Evolutionary conservation across 768 basidiomycete species (phyloP).

Genomic region (Mrakia gelida): DNA sequence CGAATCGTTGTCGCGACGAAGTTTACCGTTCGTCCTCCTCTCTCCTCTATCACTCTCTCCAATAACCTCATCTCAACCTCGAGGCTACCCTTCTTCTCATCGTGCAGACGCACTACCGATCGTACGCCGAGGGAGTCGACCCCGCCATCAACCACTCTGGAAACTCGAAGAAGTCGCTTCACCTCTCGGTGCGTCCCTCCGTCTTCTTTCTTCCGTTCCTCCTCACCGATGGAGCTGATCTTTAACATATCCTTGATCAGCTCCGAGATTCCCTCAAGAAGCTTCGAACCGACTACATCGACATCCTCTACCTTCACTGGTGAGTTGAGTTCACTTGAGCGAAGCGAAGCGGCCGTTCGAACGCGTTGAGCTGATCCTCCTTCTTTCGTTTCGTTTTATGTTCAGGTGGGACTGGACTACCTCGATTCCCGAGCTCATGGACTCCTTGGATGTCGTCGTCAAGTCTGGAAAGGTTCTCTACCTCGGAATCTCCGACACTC

Average conservation of each 20-base stretch:
- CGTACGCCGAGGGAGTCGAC: constrained; percentile 17
- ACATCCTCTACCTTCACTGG: constrained; percentile 39
- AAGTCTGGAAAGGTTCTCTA: constrained; percentile 37
- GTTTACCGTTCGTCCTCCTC: constrained; percentile 16
- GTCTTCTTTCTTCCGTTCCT: too few species aligned
- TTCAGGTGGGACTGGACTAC: constrained; percentile 36
- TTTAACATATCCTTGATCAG: too few species aligned
- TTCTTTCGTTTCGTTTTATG: neutral
- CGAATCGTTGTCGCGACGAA: constrained; percentile 24
- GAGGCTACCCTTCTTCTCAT: neutral
- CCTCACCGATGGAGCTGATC: too few species aligned
- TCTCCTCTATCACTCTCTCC: constrained; percentile 4
- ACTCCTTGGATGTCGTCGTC: constrained; percentile 33
- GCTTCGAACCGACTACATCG: constrained; percentile 35
- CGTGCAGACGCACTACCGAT: neutral
- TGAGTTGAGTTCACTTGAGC: too few species aligned
- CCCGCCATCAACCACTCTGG: constrained; percentile 25
- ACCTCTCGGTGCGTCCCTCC: constrained; percentile 28
- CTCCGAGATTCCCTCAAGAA: constrained; percentile 34
- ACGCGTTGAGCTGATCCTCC: too few species aligned
- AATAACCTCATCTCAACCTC: neutral
- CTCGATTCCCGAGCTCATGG: constrained; percentile 36
- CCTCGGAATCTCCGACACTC: constrained; percentile 37
- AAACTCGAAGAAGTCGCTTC: constrained; percentile 33
- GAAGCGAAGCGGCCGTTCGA: too few species aligned